Evolutionary conservation across 192 early-diverging fungal species (phyloP).

Genomic region (Linnemannia hyalina): DNA sequence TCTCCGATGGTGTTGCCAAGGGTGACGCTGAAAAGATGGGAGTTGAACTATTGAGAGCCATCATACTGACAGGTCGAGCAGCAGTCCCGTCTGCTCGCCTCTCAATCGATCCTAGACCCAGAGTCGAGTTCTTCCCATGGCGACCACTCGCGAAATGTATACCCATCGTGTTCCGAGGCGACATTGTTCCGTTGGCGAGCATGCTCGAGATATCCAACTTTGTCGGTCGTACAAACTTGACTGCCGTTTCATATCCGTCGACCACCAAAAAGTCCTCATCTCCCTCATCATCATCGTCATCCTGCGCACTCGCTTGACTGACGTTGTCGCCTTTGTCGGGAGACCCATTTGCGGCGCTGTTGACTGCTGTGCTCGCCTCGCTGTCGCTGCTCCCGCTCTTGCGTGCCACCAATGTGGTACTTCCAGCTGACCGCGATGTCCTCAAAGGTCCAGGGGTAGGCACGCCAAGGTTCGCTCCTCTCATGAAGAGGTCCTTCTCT

Average conservation of each 20-base stretch:
- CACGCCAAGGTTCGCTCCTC: neutral
- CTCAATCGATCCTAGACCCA: neutral
- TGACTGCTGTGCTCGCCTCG: slow-evolving; percentile 27
- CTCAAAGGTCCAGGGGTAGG: slow-evolving; percentile 8
- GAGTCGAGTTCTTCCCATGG: slow-evolving; percentile 28
- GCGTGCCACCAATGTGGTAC: slow-evolving; percentile 25
- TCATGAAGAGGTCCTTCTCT: slow-evolving; percentile 18
- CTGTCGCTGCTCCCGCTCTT: slow-evolving; percentile 43
- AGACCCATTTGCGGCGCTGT: slow-evolving; percentile 12
- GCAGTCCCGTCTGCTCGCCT: slow-evolving; percentile 11
- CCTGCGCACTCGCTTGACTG: neutral
- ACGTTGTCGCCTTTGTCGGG: neutral
- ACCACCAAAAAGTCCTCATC: slow-evolving; percentile 46
- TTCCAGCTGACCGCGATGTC: slow-evolving; percentile 34
- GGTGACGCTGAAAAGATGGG: slow-evolving; percentile 18
- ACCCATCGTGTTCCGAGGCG: slow-evolving; percentile 41
- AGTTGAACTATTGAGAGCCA: slow-evolving; percentile 38
- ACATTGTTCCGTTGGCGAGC: slow-evolving; percentile 37
- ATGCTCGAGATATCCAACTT: slow-evolving; percentile 46
- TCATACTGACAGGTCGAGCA: slow-evolving; percentile 43
- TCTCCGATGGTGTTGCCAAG: slow-evolving; percentile 1
- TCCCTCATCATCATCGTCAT: slow-evolving; percentile 24
- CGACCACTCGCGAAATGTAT: slow-evolving; percentile 30
- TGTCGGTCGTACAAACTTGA: slow-evolving; percentile 27
- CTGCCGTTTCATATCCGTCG: slow-evolving; percentile 49